Evolutionary conservation across 2,329 filamentous ascomycete genomes (phyloP).

Genomic region (Alternaria tenuissima): DNA sequence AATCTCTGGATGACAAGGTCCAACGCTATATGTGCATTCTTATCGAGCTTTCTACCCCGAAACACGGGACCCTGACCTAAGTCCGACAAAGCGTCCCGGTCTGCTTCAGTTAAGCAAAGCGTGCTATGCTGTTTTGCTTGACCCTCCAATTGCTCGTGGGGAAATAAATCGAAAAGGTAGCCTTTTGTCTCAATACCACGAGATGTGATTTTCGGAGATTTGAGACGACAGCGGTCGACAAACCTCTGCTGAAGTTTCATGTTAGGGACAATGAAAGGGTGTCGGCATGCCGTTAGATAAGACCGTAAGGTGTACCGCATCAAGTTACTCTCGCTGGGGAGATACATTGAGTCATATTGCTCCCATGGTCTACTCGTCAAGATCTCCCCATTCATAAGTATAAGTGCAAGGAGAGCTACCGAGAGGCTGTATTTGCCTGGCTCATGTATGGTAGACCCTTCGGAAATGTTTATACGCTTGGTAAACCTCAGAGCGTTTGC

Average conservation of each 20-base stretch:
- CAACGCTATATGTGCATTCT: not conserved
- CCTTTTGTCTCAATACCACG: slow-evolving; percentile 21
- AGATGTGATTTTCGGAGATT: slow-evolving; percentile 6
- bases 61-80: not conserved
- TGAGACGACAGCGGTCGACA: slow-evolving; percentile 27
- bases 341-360: not conserved
- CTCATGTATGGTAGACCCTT: slow-evolving; percentile 1
- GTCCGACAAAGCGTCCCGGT: not conserved
- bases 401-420: slow-evolving; percentile 20
- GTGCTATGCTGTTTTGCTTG: not conserved
- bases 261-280: slow-evolving; percentile 14
- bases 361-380: not conserved
- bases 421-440: slow-evolving; percentile 23
- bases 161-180: slow-evolving; percentile 15
- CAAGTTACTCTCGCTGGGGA: not conserved
- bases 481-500: slow-evolving; percentile 26
- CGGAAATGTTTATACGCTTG: slow-evolving; percentile 17
- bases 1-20: not conserved
- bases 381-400: slow-evolving; percentile 30
- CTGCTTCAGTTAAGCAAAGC: not conserved
- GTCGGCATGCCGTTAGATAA: slow-evolving; percentile 11
- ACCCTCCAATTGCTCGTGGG: not conserved
- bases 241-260: slow-evolving; percentile 16
- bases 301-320: slow-evolving; percentile 8
- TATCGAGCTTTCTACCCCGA: not conserved